Conservation (phyloP, 768 basidiomycete genomes). For the Leucosporidium yakuticum region DNA sequence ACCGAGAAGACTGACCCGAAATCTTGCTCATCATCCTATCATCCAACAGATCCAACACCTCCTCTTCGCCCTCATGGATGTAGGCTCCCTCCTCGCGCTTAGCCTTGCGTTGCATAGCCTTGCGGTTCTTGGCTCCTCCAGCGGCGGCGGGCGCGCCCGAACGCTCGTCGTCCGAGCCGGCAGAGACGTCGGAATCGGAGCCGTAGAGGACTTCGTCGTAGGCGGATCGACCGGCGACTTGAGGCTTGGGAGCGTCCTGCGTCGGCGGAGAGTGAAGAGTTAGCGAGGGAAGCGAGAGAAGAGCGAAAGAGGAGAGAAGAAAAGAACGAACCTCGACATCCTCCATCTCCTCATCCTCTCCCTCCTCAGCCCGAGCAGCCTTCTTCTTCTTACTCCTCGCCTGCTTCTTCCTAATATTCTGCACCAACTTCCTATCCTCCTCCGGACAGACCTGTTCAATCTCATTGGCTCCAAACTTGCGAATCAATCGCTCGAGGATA, state of each 20-base stretch:
- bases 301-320: neutral
- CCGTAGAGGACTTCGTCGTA: constrained; percentile 97
- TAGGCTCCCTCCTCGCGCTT: constrained; percentile 53
- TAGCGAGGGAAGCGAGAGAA: neutral
- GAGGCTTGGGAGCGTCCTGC: constrained; percentile 48
- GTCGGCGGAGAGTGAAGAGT: constrained; percentile 1
- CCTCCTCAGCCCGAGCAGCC: constrained; percentile 51
- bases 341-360: constrained; percentile 52
- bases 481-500: constrained; percentile 90
- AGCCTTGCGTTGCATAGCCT: constrained; percentile 41
- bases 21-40: constrained; percentile 51
- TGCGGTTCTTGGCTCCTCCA: constrained; percentile 54
- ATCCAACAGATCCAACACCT: constrained; percentile 89
- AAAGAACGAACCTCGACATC: constrained; percentile 41
- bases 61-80: constrained; percentile 78
- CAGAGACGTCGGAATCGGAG: constrained; percentile 82
- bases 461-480: constrained; percentile 81
- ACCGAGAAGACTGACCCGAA: constrained; percentile 40
- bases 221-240: constrained; percentile 67
- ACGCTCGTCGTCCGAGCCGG: constrained; percentile 45
- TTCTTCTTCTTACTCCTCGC: constrained; percentile 87
- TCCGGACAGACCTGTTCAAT: constrained; percentile 64
- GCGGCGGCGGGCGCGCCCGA: constrained; percentile 13
- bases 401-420: constrained; percentile 93
- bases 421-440: constrained; percentile 77